A percentile compares a stretch with the other conserved stretches of the same genome.
Evolutionary conservation across 768 basidiomycete species (phyloP).

Genomic region (Boletellus ananiceps): DNA sequence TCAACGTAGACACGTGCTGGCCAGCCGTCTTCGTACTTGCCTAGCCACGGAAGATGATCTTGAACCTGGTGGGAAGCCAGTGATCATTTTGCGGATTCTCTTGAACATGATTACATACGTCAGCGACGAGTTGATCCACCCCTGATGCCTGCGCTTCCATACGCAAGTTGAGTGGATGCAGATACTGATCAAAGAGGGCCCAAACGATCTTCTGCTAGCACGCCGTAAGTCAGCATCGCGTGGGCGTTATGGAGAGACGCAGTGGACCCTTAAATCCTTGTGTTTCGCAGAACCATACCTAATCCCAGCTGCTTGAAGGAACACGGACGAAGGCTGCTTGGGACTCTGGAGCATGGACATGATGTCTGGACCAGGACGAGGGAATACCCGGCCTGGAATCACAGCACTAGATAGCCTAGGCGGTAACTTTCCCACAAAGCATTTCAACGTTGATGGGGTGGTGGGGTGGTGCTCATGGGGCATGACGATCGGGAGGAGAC

Average conservation of each 20-base stretch:
- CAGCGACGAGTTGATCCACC: slow-evolving; percentile 8
- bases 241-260: not conserved
- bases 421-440: too few species aligned
- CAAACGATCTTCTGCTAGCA: slow-evolving; percentile 6
- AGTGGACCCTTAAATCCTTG: slow-evolving; percentile 5
- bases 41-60: slow-evolving; percentile 15
- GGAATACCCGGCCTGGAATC: not conserved
- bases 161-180: slow-evolving; percentile 13
- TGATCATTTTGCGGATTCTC: not conserved
- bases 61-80: slow-evolving; percentile 4
- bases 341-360: not conserved
- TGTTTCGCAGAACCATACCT: slow-evolving; percentile 2
- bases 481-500: not conserved
- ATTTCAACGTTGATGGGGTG: too few species aligned
- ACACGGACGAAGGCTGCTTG: not conserved
- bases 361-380: not conserved
- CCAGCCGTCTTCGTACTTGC: slow-evolving; percentile 16
- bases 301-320: slow-evolving; percentile 6
- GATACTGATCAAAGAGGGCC: not conserved
- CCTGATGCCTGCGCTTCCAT: slow-evolving; percentile 12
- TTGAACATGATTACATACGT: not conserved
- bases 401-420: too few species aligned
- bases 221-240: not conserved
- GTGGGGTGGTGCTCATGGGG: too few species aligned
- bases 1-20: slow-evolving; percentile 19